Evolutionary conservation across 441 rosid species (phyloP), one percentile per base, ranked within the genome.

Genomic region (Gossypium gossypioides): DNA sequence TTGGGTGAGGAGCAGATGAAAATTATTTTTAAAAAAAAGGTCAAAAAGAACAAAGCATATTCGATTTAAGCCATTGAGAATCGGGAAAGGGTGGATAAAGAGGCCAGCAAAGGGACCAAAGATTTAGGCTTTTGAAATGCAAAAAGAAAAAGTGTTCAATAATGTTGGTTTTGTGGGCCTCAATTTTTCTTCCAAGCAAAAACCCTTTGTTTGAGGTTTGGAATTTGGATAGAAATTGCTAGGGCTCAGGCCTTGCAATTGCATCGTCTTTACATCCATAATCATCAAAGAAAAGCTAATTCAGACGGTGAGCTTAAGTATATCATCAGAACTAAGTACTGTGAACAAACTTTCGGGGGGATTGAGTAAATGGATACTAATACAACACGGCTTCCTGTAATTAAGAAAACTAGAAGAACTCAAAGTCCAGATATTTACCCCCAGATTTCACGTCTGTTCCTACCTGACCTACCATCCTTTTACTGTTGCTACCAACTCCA

Each of bases 351-450:
- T 46, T 12, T 10, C 4, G 51, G 51, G 1, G 51, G 16, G 51
- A 46, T 12, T 12, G 51, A 13, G 51, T 46, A 46, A 46, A 34
- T 34, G 40, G 40, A 72, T 60, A 74, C 86, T 57, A 56, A 29
- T 76, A 74, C 71, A 78, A 75, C 61, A 79, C 51, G 73, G 60
- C 22, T 74, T 63, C 76, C 72, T 67, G 63, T 64, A 15, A 66
- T 3, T 71, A 50, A 29, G 9, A 24, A 66, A 24, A 66, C 83
- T 88, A 95, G 78, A 95, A 95, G 83, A 95, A 95, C 87, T 95
- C 99, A 6, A 94, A 94, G 86, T 94, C 99, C 74, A 94, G 92
- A 86, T 80, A 94, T 81, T 92, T 89, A 83, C 97, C 97, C 15
- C 87, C 97, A 15, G 97, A 73, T 81, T 86, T 92, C 79, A 82